Conservation (phyloP, 805 yeast genomes). For the Sugiyamaella marilandica region DNA sequence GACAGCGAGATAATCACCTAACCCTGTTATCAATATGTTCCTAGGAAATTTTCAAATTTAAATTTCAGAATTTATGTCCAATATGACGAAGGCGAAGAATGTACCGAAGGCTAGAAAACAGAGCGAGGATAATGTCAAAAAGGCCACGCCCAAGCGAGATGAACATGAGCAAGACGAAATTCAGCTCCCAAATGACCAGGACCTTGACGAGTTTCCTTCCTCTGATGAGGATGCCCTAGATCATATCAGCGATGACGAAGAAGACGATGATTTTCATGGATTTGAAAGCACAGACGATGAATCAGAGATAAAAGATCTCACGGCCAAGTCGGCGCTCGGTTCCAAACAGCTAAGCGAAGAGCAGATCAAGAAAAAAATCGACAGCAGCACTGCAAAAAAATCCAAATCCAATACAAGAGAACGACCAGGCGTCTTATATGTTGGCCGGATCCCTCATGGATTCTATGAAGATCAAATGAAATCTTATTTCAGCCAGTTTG, state of each 20-base stretch:
- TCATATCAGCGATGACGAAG: conserved; percentile 9
- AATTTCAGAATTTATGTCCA: too few relatives aligned
- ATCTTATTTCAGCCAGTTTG: conserved; percentile 86
- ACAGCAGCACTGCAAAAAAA: conserved; percentile 21
- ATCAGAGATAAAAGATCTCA: conserved; percentile 21
- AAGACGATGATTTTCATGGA: conserved; percentile 20
- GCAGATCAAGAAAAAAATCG: conserved; percentile 12
- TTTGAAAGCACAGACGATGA: conserved; percentile 28
- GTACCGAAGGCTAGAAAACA: background rate
- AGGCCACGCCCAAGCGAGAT: background rate
- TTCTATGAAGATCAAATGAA: conserved; percentile 71
- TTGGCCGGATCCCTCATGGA: conserved; percentile 91
- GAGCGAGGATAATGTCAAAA: background rate
- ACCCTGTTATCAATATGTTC: too few relatives aligned
- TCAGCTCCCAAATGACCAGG: conserved; percentile 5
- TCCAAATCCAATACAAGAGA: conserved; percentile 15
- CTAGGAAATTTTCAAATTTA: too few relatives aligned
- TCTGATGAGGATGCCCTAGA: conserved; percentile 16
- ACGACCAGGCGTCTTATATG: conserved; percentile 64
- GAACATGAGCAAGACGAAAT: conserved; percentile 3
- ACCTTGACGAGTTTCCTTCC: conserved; percentile 21
- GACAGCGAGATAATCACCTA: too few relatives aligned
- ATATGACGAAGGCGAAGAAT: conserved; percentile 12
- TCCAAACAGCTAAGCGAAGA: conserved; percentile 15
- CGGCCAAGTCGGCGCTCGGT: conserved; percentile 6